Conservation (phyloP, 768 basidiomycete species). For the Mycena olivaceomarginata region DNA sequence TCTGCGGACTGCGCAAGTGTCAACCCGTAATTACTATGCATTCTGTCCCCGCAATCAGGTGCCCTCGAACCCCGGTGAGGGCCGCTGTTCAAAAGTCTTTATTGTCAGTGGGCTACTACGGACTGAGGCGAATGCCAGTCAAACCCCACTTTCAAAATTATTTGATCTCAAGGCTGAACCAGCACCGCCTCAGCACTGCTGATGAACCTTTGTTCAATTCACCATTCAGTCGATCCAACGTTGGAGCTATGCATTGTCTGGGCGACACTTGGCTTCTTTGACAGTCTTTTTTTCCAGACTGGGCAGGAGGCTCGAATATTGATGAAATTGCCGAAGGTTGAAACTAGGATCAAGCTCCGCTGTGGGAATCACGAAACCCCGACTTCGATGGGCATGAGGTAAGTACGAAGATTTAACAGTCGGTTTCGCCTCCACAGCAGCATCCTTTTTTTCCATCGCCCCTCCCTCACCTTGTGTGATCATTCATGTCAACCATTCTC, state of each 20-base stretch:
- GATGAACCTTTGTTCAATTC: background rate
- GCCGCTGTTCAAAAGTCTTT: no score
- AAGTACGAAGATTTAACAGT: background rate
- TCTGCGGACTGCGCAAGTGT: no score
- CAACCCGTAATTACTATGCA: no score
- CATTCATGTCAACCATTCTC: conserved; percentile 19
- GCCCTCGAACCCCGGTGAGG: no score
- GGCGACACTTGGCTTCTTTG: background rate
- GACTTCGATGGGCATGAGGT: background rate
- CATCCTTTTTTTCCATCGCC: background rate
- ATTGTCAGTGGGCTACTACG: no score
- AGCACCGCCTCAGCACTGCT: background rate
- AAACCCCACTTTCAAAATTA: no score
- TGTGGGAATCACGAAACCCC: background rate
- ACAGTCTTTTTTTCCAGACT: no score
- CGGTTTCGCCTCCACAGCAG: background rate
- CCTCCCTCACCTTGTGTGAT: background rate
- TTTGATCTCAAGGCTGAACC: background rate
- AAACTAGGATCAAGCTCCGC: background rate
- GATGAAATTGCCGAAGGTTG: background rate
- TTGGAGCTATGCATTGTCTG: background rate
- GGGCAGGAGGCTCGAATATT: no score
- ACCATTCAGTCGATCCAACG: background rate
- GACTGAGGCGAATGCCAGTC: no score
- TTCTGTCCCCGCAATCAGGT: no score